Conservation (phyloP, 345 rosid species). For the Clarkia xantiana region DNA sequence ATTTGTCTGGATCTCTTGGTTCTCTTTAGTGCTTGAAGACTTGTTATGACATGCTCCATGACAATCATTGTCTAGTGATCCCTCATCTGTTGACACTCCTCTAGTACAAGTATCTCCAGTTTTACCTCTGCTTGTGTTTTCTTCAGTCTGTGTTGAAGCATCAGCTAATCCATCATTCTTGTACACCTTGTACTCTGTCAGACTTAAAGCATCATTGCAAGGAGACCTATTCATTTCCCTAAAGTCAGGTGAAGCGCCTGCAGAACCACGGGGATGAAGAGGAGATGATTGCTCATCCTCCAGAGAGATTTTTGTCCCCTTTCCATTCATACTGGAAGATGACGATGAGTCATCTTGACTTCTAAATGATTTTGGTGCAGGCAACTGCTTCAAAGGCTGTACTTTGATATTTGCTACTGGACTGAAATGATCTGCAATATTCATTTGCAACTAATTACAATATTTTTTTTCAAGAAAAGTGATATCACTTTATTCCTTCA, state of each 20-base stretch:
- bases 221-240: conserved; percentile 44
- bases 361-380: conserved; percentile 58
- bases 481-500: neutral
- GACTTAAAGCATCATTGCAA: conserved; percentile 53
- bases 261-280: conserved; percentile 39
- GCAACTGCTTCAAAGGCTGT: conserved; percentile 43
- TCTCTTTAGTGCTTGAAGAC: conserved; percentile 28
- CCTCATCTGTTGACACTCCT: conserved; percentile 85
- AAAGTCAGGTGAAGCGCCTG: conserved; percentile 54
- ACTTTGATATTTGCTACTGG: conserved; percentile 19
- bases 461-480: neutral
- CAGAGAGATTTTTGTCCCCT: conserved; percentile 46
- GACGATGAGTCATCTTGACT: conserved; percentile 76
- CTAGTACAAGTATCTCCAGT: conserved; percentile 57
- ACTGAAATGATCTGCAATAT: conserved; percentile 34
- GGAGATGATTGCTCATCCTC: conserved; percentile 80
- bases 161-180: conserved; percentile 60
- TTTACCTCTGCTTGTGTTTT: conserved; percentile 26
- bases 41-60: conserved; percentile 17
- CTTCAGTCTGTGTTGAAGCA: conserved; percentile 96
- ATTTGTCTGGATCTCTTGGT: conserved; percentile 33
- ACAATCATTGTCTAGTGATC: conserved; percentile 29
- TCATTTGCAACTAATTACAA: neutral
- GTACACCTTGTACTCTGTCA: conserved; percentile 63
- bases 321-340: conserved; percentile 59